Conservation (phyloP, 805 yeast species). For the Lachancea waltii region DNA sequence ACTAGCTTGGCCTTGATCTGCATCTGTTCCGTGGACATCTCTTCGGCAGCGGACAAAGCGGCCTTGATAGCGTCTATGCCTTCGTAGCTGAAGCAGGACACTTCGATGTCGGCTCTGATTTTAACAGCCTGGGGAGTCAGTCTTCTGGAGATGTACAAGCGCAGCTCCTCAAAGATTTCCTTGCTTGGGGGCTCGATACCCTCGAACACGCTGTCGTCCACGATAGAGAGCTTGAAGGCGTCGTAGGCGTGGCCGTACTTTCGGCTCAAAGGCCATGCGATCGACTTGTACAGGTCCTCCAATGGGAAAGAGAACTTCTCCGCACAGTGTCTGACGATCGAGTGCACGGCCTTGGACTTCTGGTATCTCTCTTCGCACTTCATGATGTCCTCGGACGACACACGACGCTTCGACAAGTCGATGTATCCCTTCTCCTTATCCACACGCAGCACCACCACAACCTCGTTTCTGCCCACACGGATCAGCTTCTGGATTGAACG, state of each 20-base stretch:
- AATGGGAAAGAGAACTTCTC: conserved; percentile 87
- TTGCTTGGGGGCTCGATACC: conserved; percentile 63
- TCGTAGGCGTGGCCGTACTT: conserved; percentile 96
- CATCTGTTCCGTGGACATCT: conserved; percentile 70
- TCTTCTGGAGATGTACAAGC: conserved; percentile 82
- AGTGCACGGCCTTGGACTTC: conserved; percentile 95
- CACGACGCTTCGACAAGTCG: conserved; percentile 95
- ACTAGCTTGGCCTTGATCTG: conserved; percentile 91
- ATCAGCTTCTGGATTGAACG: conserved; percentile 95
- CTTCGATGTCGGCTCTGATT: conserved; percentile 97
- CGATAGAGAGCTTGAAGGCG: conserved; percentile 93
- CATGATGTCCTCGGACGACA: conserved; percentile 92
- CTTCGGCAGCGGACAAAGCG: conserved; percentile 84
- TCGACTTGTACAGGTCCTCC: conserved; percentile 76
- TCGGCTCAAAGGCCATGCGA: conserved; percentile 97
- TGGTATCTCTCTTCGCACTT: conserved; percentile 97
- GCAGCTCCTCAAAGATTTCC: conserved; percentile 77
- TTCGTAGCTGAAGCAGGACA: conserved; percentile 93
- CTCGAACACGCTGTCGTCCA: conserved; percentile 80
- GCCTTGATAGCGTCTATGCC: conserved; percentile 95
- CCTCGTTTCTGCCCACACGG: conserved; percentile 97
- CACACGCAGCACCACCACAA: conserved; percentile 94
- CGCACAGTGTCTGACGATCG: conserved; percentile 97
- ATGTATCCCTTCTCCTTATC: conserved; percentile 98
- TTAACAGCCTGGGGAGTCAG: conserved; percentile 97